phyloP scores from a whole-genome alignment of 108 stramenopile genomes.

The Pelagomonas calceolata region DNA sequence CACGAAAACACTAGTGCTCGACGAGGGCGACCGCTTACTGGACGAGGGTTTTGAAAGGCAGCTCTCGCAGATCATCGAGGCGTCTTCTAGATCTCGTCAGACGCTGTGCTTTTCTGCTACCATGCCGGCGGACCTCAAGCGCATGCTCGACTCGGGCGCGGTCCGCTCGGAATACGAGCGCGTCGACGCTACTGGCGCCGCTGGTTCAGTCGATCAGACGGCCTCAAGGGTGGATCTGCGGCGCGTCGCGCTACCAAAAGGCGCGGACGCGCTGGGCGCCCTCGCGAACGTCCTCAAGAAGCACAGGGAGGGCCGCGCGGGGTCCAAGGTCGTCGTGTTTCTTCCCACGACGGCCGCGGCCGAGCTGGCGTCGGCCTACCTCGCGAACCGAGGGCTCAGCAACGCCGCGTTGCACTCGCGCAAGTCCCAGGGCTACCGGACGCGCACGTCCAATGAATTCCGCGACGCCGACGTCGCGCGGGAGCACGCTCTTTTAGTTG shows the following conservation, averaged over 20 bases:
- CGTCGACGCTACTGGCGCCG: constrained; percentile 14
- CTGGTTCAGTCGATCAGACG: constrained; percentile 25
- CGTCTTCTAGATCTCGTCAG: constrained; percentile 25
- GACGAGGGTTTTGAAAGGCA: constrained; percentile 35
- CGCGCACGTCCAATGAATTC: constrained; percentile 26
- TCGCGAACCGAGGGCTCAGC: constrained; percentile 19
- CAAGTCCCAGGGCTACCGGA: constrained; percentile 34
- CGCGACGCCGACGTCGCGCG: constrained; percentile 4
- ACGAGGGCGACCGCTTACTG: constrained; percentile 43
- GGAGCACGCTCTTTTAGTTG: constrained; percentile 8
- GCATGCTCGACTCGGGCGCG: constrained; percentile 33
- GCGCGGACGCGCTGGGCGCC: constrained; percentile 30
- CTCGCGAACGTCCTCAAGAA: constrained; percentile 14
- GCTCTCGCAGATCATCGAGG: constrained; percentile 21
- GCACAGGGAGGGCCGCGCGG: not conserved
- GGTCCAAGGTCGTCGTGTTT: constrained; percentile 40
- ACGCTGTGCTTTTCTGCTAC: constrained; percentile 43
- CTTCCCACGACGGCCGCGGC: constrained; percentile 34
- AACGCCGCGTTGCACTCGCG: constrained; percentile 39
- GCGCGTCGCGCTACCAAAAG: constrained; percentile 18
- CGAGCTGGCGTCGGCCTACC: constrained; percentile 21
- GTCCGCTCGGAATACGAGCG: constrained; percentile 6
- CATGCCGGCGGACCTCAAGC: constrained; percentile 27
- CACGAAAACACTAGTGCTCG: constrained; percentile 24
- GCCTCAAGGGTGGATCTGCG: not conserved